Conservation (phyloP, 345 rosid species). For the Streptanthus diversifolius region DNA sequence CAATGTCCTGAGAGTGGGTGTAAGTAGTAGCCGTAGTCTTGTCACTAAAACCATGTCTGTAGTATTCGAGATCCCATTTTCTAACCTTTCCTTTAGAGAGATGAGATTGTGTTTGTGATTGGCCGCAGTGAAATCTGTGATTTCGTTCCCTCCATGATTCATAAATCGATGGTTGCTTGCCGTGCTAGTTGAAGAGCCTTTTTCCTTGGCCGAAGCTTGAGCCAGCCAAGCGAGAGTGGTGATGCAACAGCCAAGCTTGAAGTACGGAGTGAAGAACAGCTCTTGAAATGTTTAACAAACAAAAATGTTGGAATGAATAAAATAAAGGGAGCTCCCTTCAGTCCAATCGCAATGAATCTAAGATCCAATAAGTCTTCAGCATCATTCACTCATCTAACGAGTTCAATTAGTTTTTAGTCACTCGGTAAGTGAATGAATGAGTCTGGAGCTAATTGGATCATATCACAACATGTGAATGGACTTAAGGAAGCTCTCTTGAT, state of each 20-base stretch:
- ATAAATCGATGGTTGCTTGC: not conserved
- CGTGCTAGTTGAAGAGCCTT: not conserved
- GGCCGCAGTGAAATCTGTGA: not conserved
- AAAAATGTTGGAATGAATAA: not conserved
- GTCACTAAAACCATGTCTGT: not conserved
- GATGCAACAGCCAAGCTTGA: not conserved
- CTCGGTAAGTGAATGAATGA: slow-evolving; percentile 1
- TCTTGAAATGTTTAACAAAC: not conserved
- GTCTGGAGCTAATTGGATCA: not conserved
- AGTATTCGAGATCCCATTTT: not conserved
- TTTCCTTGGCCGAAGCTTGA: not conserved
- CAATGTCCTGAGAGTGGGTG: not conserved
- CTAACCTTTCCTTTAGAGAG: not conserved
- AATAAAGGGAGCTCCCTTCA: slow-evolving; percentile 2
- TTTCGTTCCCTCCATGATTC: not conserved
- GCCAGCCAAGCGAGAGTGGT: not conserved
- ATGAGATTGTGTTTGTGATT: not conserved
- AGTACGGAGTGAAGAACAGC: not conserved
- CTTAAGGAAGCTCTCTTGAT: not conserved
- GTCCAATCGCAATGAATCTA: slow-evolving; percentile 1
- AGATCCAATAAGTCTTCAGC: not conserved
- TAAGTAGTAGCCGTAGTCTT: not conserved
- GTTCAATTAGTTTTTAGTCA: not conserved
- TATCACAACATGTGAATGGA: slow-evolving; percentile 4
- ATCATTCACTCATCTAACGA: not conserved